Percentiles rank a stretch among this genome's conserved stretches.
Evolutionary conservation across 495 filamentous ascomycete genomes (phyloP).

Genomic region (Aspergillus steynii): DNA sequence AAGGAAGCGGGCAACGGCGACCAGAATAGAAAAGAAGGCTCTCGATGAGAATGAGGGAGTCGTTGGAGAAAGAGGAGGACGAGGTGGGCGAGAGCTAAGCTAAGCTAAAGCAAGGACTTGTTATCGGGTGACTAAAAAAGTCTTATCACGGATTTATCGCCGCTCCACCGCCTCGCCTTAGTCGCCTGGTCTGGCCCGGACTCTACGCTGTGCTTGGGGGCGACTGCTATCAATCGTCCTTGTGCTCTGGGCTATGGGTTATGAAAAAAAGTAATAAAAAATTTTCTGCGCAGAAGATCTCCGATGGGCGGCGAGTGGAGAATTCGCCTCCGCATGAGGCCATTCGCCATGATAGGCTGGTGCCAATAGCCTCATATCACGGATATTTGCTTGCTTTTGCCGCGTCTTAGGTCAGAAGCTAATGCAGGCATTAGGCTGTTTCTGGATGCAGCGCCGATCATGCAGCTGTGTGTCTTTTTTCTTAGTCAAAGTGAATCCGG

Average conservation of each 20-base stretch:
- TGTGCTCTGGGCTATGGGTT: too few relatives aligned
- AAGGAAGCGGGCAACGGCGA: neutral
- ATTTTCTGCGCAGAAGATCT: neutral
- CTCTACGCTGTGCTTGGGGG: neutral
- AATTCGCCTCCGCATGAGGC: too few relatives aligned
- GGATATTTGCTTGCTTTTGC: neutral
- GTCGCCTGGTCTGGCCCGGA: neutral
- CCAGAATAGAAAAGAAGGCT: neutral
- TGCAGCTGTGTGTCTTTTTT: constrained; percentile 2
- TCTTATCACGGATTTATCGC: constrained; percentile 24
- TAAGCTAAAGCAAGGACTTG: neutral
- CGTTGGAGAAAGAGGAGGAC: neutral
- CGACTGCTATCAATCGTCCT: neutral
- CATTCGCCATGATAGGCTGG: too few relatives aligned
- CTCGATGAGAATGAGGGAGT: neutral
- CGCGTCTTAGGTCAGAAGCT: neutral
- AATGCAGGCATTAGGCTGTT: neutral
- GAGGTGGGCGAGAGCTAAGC: neutral
- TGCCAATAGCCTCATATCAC: neutral
- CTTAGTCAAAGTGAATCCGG: constrained; percentile 5
- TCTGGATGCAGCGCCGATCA: neutral
- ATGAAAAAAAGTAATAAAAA: neutral
- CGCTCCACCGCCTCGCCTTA: constrained; percentile 16
- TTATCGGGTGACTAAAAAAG: constrained; percentile 23
- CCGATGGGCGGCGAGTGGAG: neutral